phyloP scores from a whole-genome alignment of 768 basidiomycete genomes.

The Agaricus blazei region DNA sequence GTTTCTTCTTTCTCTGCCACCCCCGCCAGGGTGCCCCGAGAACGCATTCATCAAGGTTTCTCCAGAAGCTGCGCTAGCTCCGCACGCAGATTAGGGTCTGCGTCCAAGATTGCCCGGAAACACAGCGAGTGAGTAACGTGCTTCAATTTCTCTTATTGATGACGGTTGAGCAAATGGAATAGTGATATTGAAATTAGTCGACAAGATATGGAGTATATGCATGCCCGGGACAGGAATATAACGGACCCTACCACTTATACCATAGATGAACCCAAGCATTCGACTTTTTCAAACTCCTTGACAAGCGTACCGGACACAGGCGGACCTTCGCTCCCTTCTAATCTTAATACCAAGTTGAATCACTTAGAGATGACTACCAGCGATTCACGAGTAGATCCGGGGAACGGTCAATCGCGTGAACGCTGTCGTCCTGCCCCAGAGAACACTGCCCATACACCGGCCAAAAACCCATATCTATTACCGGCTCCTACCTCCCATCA shows the following conservation, averaged over 20 bases:
- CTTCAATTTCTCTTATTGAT: not conserved
- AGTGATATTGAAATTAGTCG: not conserved
- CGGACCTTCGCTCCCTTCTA: too few relatives aligned
- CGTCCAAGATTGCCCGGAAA: not conserved
- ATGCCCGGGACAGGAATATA: not conserved
- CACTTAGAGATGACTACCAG: too few relatives aligned
- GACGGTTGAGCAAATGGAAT: not conserved
- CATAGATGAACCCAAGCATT: not conserved
- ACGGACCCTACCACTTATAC: not conserved
- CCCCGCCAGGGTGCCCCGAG: not conserved
- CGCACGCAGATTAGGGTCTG: not conserved
- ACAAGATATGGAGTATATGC: not conserved
- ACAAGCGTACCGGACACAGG: not conserved
- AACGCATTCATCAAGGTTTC: not conserved
- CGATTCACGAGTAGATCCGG: too few relatives aligned
- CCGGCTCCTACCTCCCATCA: not conserved
- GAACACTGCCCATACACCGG: too few relatives aligned
- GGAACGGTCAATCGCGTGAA: too few relatives aligned
- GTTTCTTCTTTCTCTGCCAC: slow-evolving; percentile 10
- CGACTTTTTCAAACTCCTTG: not conserved
- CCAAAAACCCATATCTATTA: not conserved
- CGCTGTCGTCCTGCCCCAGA: too few relatives aligned
- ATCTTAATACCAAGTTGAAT: too few relatives aligned
- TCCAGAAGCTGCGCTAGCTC: not conserved
- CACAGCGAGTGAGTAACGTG: not conserved